These are phyloP conservation scores for Pythium monospermum DNA, from an alignment of 352 stramenopile species.

Conservation along the genomic window DNA sequence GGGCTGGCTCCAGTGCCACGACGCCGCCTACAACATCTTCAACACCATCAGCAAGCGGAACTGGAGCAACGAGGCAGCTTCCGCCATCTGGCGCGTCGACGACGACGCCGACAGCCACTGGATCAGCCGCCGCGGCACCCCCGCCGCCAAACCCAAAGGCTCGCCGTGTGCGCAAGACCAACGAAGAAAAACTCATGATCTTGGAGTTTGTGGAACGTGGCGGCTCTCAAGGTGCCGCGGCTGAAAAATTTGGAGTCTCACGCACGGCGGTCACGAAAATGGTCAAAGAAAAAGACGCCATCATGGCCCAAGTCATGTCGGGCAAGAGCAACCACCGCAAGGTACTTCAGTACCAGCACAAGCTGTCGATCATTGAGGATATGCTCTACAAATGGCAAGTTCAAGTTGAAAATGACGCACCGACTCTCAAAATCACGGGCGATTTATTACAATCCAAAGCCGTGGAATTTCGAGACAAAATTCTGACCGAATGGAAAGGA, in stretches of 20 bases:
- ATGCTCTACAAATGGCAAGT: constrained; percentile 86
- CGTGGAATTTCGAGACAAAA: constrained; percentile 80
- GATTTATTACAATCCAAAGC: constrained; percentile 74
- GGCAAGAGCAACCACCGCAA: constrained; percentile 72
- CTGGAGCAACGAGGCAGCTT: no score
- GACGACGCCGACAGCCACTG: not conserved
- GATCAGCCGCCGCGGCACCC: no score
- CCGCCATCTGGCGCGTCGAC: not conserved
- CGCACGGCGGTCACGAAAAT: constrained; percentile 82
- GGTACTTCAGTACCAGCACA: constrained; percentile 80
- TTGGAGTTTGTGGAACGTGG: constrained; percentile 75
- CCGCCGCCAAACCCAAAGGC: constrained; percentile 8
- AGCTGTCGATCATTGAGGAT: constrained; percentile 80
- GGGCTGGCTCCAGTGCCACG: no score
- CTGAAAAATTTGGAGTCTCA: constrained; percentile 78
- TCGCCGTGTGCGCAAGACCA: constrained; percentile 80
- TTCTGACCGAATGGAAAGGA: constrained; percentile 61
- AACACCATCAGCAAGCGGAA: no score
- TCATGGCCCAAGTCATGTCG: constrained; percentile 59
- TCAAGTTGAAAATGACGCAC: constrained; percentile 64
- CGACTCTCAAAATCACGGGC: constrained; percentile 64
- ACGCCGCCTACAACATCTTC: no score
- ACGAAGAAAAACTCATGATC: constrained; percentile 82
- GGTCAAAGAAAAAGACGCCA: constrained; percentile 78
- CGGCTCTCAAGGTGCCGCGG: constrained; percentile 64